Evolutionary conservation across 805 yeast genomes (phyloP).

Genomic region (Osmozyma mogii): DNA sequence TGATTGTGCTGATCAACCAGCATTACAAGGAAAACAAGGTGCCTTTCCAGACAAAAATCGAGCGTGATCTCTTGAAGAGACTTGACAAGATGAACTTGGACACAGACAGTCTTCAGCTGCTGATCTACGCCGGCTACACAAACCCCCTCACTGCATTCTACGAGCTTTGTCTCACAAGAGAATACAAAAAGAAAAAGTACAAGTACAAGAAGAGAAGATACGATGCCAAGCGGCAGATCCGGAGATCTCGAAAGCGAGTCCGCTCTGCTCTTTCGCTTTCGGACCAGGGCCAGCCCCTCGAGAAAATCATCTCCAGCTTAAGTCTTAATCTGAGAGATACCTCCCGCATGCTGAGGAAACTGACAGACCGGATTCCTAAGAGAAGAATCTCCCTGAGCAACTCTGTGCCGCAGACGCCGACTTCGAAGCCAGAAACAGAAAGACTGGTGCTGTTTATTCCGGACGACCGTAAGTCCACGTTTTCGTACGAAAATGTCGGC

Average conservation of each 20-base stretch:
- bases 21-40: slow-evolving; percentile 24
- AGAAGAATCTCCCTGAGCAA: background rate
- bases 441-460: slow-evolving; percentile 18
- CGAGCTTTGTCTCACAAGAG: slow-evolving; percentile 55
- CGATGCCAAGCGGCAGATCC: slow-evolving; percentile 25
- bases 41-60: slow-evolving; percentile 54
- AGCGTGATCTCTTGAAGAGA: slow-evolving; percentile 51
- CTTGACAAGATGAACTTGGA: slow-evolving; percentile 58
- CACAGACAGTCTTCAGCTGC: slow-evolving; percentile 47
- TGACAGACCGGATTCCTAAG: background rate
- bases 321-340: slow-evolving; percentile 22
- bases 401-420: background rate
- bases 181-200: slow-evolving; percentile 27
- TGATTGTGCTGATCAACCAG: slow-evolving; percentile 32
- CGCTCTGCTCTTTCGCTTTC: slow-evolving; percentile 28
- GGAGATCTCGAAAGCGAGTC: slow-evolving; percentile 25
- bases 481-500: slow-evolving; percentile 7
- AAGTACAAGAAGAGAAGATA: slow-evolving; percentile 25
- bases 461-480: slow-evolving; percentile 10
- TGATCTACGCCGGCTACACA: slow-evolving; percentile 52
- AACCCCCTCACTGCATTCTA: slow-evolving; percentile 72
- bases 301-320: slow-evolving; percentile 28
- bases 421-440: slow-evolving; percentile 1
- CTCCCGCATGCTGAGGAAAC: background rate
- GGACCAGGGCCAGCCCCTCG: slow-evolving; percentile 32